These are phyloP conservation scores for Backusella tuberculispora DNA, from an alignment of 192 early-diverging fungal species.

Conservation along the genomic window DNA sequence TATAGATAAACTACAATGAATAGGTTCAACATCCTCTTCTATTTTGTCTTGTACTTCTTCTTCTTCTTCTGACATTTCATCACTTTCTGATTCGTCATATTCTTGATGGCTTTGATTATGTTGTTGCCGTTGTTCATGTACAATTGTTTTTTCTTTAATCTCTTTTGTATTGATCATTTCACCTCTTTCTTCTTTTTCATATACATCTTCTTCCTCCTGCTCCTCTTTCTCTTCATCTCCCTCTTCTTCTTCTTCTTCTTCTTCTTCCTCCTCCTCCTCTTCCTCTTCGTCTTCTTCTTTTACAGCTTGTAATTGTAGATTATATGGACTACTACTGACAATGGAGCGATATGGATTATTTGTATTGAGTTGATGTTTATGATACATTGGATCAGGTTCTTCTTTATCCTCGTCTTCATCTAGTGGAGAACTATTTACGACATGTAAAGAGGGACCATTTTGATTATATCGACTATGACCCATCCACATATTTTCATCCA, in stretches of 20 bases:
- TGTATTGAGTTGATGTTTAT: background rate
- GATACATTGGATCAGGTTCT: constrained; percentile 4
- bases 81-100: background rate
- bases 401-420: constrained; percentile 15
- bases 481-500: constrained; percentile 34
- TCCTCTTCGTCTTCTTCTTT: constrained; percentile 13
- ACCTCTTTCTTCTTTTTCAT: background rate
- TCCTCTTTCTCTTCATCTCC: background rate
- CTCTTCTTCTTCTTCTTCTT: background rate
- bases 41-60: no score
- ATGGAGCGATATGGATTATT: constrained; percentile 17
- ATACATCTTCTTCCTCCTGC: background rate
- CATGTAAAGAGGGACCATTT: constrained; percentile 4
- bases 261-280: constrained; percentile 1
- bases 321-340: background rate
- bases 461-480: constrained; percentile 20
- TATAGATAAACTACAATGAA: constrained; percentile 13
- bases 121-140: background rate
- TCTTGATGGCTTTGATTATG: background rate
- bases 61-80: background rate
- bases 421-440: constrained; percentile 10
- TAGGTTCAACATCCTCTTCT: background rate
- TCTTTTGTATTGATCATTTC: background rate
- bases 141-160: background rate
- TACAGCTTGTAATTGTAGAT: background rate